Evolutionary conservation across 345 rosid genomes (phyloP), one percentile per base, ranked within the genome.

Genomic region (Ceriops tagal): DNA sequence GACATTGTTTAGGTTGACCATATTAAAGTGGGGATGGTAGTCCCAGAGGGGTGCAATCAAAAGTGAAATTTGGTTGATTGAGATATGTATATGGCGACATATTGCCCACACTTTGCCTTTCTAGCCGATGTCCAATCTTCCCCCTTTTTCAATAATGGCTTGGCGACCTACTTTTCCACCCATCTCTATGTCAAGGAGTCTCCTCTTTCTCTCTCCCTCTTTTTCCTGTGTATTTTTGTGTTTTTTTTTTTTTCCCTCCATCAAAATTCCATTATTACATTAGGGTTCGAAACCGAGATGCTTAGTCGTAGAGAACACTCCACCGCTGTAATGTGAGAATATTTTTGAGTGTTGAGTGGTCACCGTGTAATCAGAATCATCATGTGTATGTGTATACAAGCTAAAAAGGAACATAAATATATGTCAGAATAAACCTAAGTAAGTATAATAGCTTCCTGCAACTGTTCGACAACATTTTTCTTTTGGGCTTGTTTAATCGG

Each of bases 41-140:
- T 2, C 4, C 4, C 47, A 43, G 47, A 43, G 59, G 28, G 16
- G 4, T 56, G 59, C 59, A 56, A 24, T 6, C 58, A 1, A 22
- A 11, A 56, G 30, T 56, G 59, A 56, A 24, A 27, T 21, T 24
- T 24, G 26, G 28, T 24, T 4, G 59, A 56, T 21, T 10, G 68
- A 52, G 51, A 7, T 43, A 43, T 20, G n/a, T 46, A 26, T 39
- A 76, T 71, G 75, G 49, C 79, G 51, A 67, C 78, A 69, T 75
- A 2, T 16, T 65, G 66, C 65, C 55, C 19, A 22, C 78, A n/a
- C 59, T 3, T 24, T 3, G 59, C 1, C 16, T 9, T 16, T 24
- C 31, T 56, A 3, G 28, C 28, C 13, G 0, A 43, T 1, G 28
- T 27, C 31, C 10, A 55, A 24, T 55, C 58, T 24, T 24, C 6